phyloP scores from a whole-genome alignment of 2,329 filamentous ascomycete species.

The Xylaria sp. region DNA sequence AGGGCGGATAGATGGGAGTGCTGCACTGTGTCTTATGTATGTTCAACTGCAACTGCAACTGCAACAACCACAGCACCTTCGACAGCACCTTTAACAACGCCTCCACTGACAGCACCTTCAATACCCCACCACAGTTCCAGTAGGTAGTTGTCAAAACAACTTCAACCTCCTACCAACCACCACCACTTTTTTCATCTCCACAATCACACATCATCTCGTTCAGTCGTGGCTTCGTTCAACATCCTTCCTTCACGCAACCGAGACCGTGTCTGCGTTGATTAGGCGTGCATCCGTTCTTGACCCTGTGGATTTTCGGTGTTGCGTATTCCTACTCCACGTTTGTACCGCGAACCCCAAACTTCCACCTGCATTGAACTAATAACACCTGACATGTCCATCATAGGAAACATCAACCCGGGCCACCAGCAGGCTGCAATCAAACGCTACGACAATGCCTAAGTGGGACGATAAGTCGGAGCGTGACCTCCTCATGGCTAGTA shows the following conservation, averaged over 20 bases:
- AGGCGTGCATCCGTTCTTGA: background rate
- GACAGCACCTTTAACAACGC: no score
- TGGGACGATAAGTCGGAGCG: conserved; percentile 5
- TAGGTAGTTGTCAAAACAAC: no score
- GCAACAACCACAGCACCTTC: no score
- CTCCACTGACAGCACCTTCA: no score
- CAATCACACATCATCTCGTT: background rate
- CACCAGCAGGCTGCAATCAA: background rate
- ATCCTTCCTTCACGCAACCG: no score
- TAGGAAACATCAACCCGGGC: background rate
- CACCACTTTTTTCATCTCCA: background rate
- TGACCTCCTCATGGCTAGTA: conserved; percentile 6
- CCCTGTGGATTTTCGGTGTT: background rate
- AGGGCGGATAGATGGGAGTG: no score
- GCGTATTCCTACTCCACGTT: background rate
- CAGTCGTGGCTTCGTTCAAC: background rate
- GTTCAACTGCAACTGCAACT: no score
- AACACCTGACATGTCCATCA: background rate
- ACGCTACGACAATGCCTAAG: conserved; percentile 1
- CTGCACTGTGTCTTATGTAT: no score
- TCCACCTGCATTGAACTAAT: no score
- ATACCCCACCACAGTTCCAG: no score
- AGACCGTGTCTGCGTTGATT: background rate
- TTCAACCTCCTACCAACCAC: background rate
- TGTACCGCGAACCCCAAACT: background rate